phyloP scores from a whole-genome alignment of 441 rosid species.

The Aquilaria agallochum region DNA sequence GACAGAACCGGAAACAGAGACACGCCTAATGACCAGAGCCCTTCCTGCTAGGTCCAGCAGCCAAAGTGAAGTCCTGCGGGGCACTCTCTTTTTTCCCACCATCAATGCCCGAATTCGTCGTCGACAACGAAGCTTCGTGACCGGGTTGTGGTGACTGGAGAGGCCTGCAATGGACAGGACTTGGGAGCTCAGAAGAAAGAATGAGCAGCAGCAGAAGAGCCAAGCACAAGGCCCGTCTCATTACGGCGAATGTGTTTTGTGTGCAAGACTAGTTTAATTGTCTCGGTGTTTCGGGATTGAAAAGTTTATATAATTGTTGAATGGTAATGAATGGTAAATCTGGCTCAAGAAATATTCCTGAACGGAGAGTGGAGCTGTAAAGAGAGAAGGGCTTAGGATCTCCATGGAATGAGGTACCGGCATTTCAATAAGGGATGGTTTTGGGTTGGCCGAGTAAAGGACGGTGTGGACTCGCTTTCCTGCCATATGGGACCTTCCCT shows the following conservation, averaged over 20 bases:
- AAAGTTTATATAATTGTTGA: slow-evolving; percentile 18
- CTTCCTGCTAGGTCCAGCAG: slow-evolving; percentile 79
- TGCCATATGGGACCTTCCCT: no score
- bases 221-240: slow-evolving; percentile 29
- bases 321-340: slow-evolving; percentile 19
- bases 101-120: slow-evolving; percentile 16
- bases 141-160: slow-evolving; percentile 19
- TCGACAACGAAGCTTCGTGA: slow-evolving; percentile 13
- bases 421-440: slow-evolving; percentile 29
- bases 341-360: slow-evolving; percentile 29
- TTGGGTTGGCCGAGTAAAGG: slow-evolving; percentile 31
- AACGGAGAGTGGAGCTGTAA: slow-evolving; percentile 35
- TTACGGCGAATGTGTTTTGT: slow-evolving; percentile 6
- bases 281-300: slow-evolving; percentile 12
- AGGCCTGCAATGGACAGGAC: slow-evolving; percentile 32
- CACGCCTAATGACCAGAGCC: slow-evolving; percentile 63
- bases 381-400: slow-evolving; percentile 37
- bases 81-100: slow-evolving; percentile 11
- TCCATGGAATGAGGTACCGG: slow-evolving; percentile 41
- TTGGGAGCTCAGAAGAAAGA: slow-evolving; percentile 24
- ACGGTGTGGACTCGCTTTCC: slow-evolving; percentile 25
- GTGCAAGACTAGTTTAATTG: slow-evolving; percentile 1
- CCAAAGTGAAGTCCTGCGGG: slow-evolving; percentile 29
- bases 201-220: slow-evolving; percentile 28
- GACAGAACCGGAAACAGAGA: slow-evolving; percentile 10